phyloP scores from a whole-genome alignment of 2,329 filamentous ascomycete genomes.

The Pseudogymnoascus sp. region DNA sequence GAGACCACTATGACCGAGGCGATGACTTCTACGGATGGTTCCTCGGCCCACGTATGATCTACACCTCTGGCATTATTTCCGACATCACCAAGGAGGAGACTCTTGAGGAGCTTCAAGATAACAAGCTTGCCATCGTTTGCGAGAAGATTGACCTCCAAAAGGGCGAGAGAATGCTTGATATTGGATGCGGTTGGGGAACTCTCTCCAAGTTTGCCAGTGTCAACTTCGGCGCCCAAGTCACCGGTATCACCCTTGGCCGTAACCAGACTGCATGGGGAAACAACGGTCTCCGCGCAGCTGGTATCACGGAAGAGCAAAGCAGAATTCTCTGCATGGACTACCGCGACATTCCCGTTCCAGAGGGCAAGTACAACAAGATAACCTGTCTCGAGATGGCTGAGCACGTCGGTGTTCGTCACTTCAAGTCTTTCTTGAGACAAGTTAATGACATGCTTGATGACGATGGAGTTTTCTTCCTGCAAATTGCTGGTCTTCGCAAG shows the following conservation, averaged over 20 bases:
- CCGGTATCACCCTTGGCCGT: conserved; percentile 85
- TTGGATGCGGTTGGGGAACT: conserved; percentile 97
- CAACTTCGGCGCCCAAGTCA: conserved; percentile 78
- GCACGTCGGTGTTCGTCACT: conserved; percentile 92
- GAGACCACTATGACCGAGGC: conserved; percentile 94
- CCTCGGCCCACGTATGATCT: conserved; percentile 96
- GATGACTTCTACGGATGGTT: conserved; percentile 99
- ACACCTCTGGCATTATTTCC: conserved; percentile 90
- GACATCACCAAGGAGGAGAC: conserved; percentile 82
- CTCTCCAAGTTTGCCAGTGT: conserved; percentile 86
- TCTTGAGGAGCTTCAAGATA: conserved; percentile 93
- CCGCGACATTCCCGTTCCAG: conserved; percentile 78
- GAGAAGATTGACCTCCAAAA: conserved; percentile 85
- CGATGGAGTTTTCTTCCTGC: conserved; percentile 91
- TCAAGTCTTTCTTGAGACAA: conserved; percentile 73
- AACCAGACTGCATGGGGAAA: conserved; percentile 99
- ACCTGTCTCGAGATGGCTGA: conserved; percentile 98
- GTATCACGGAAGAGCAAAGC: conserved; percentile 80
- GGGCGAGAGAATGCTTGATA: conserved; percentile 80
- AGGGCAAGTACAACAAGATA: conserved; percentile 84
- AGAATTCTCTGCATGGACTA: conserved; percentile 95
- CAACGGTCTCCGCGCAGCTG: conserved; percentile 72
- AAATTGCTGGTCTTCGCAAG: conserved; percentile 90
- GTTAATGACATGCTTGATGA: conserved; percentile 94
- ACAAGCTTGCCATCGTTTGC: conserved; percentile 91